Conservation (phyloP, 2,329 filamentous ascomycete genomes). For the Aspergillus jensenii region DNA sequence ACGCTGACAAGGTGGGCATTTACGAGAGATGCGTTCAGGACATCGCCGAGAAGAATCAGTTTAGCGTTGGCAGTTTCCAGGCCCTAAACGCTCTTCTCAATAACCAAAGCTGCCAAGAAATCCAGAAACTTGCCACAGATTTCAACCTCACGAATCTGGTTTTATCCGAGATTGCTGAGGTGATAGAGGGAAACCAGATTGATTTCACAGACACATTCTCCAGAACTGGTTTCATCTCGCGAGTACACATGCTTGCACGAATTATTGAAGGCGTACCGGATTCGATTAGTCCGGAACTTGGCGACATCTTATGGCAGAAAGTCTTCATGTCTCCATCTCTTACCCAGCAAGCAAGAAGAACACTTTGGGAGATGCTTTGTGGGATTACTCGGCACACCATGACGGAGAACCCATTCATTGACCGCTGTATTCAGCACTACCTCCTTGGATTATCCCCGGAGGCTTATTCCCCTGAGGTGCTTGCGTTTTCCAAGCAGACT, state of each 20-base stretch:
- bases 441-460: slow-evolving; percentile 40
- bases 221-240: slow-evolving; percentile 50
- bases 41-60: slow-evolving; percentile 62
- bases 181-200: slow-evolving; percentile 45
- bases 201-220: slow-evolving; percentile 40
- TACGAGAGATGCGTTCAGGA: slow-evolving; percentile 68
- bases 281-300: slow-evolving; percentile 62
- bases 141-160: slow-evolving; percentile 63
- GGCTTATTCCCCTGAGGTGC: slow-evolving; percentile 39
- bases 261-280: slow-evolving; percentile 63
- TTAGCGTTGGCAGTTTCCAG: slow-evolving; percentile 71
- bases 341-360: slow-evolving; percentile 60
- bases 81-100: slow-evolving; percentile 53
- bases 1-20: slow-evolving; percentile 60
- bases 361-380: slow-evolving; percentile 69
- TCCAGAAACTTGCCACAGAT: slow-evolving; percentile 60
- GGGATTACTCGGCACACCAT: slow-evolving; percentile 27
- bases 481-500: slow-evolving; percentile 45
- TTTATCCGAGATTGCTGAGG: slow-evolving; percentile 64
- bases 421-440: slow-evolving; percentile 45
- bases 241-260: slow-evolving; percentile 58
- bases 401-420: slow-evolving; percentile 41
- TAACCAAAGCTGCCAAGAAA: slow-evolving; percentile 48
- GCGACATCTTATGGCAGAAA: slow-evolving; percentile 67
- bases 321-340: slow-evolving; percentile 66